A percentile compares a stretch with the other conserved stretches of the same genome.
phyloP scores from a whole-genome alignment of 441 rosid genomes.

The Cnidoscolus chayamansa region DNA sequence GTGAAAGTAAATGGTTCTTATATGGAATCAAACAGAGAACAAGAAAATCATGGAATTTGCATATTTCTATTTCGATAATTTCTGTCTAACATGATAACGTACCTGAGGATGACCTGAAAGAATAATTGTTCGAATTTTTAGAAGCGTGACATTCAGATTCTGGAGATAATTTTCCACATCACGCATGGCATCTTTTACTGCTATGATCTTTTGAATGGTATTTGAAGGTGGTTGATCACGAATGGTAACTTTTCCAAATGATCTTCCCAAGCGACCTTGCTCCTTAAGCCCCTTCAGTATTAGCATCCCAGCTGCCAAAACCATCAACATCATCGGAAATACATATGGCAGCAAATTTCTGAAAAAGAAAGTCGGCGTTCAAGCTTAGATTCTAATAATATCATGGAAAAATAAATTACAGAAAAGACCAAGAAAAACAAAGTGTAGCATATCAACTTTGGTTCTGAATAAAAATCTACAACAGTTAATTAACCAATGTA shows the following conservation, averaged over 20 bases:
- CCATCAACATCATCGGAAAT: constrained; percentile 58
- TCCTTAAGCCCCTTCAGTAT: constrained; percentile 83
- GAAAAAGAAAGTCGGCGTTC: constrained; percentile 22
- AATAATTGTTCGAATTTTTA: constrained; percentile 69
- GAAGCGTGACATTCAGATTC: constrained; percentile 76
- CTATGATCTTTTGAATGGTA: constrained; percentile 88
- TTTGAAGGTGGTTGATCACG: constrained; percentile 97
- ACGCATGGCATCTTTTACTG: constrained; percentile 88
- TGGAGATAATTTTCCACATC: constrained; percentile 81
- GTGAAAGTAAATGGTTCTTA: not conserved
- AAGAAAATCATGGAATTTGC: not conserved
- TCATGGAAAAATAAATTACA: not conserved
- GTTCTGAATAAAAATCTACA: constrained; percentile 6
- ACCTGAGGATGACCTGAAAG: constrained; percentile 97
- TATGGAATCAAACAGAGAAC: not conserved
- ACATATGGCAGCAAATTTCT: constrained; percentile 75
- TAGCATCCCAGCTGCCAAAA: constrained; percentile 75
- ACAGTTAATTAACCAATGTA: not conserved
- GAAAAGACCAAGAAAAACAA: not conserved
- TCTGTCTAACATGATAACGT: constrained; percentile 16
- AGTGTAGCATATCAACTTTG: not conserved
- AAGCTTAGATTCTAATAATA: constrained; percentile 16
- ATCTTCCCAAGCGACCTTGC: constrained; percentile 95
- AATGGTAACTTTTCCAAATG: constrained; percentile 76
- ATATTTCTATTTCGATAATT: not conserved